Evolutionary conservation across 208 protist species (phyloP), one percentile per base, ranked within the genome.

Genomic region (Endotrypanum monterogeii): DNA sequence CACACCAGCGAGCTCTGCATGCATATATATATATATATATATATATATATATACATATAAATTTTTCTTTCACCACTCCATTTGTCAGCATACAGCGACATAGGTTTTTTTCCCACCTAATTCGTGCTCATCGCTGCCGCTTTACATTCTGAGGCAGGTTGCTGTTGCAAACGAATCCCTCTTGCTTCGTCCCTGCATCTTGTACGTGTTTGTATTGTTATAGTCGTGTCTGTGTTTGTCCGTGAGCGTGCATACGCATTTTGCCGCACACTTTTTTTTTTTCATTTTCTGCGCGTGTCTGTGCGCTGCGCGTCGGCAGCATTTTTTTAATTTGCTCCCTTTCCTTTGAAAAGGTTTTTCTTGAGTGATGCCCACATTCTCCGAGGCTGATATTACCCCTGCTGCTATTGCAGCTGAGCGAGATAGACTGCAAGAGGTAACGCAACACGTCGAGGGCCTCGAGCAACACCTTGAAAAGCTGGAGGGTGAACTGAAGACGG

Each of bases 401-500:
- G 55, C 84, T 48, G 71, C 79, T 12, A 92, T 96, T 48, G 76
- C 71, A 60, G 65, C 60, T 23, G 75, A 87, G 76, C 68, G 86
- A 62, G 54, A 73, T 48, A 69, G 75, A 57, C 73, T 89, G 55
- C 46, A 50, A 46, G 67, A 85, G 37, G 69, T 96, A 11, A 86
- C 97, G 58, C 86, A 97, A 72, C 79, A 76, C 16, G 74, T 99
- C 50, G 67, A 89, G 35, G 70, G 77, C 41, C 83, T 98, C 78
- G 88, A 98, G 75, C 85, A 90, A 52, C 92, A 97, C 78, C 51
- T 98, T 7, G 61, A 62, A 5, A 69, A 60, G 44, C 80, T 98
- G 23, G 83, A 87, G 9, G 41, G 68, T 61, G 66, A 84, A 87
- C 88, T 97, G 48, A 87, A 90, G 32, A 77, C 89, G 41, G 75